These are phyloP conservation scores for Allium sativum DNA, from an alignment of 106 monocot genomes.

Conservation along the genomic window DNA sequence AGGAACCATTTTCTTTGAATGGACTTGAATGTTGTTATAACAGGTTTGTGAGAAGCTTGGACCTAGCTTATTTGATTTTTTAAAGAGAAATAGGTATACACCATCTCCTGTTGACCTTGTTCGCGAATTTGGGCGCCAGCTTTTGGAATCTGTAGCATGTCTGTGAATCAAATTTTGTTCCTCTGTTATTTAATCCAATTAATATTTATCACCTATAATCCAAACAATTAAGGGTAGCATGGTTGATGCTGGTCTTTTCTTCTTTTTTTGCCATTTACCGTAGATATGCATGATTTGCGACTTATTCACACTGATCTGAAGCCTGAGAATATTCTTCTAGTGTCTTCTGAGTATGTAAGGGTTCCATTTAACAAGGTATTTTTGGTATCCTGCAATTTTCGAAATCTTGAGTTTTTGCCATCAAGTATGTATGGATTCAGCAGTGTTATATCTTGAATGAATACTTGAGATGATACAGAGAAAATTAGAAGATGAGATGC, in stretches of 20 bases:
- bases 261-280: constrained; percentile 20
- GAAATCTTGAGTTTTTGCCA: constrained; percentile 30
- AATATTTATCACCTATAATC: constrained; percentile 22
- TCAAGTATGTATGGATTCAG: constrained; percentile 24
- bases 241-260: constrained; percentile 21
- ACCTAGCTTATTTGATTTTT: constrained; percentile 97
- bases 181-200: constrained; percentile 6
- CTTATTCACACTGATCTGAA: constrained; percentile 99
- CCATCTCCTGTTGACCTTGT: constrained; percentile 98
- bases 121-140: constrained; percentile 96
- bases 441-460: constrained; percentile 29
- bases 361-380: constrained; percentile 84
- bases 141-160: constrained; percentile 99
- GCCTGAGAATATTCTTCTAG: constrained; percentile 99
- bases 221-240: constrained; percentile 6
- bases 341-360: constrained; percentile 73
- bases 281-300: constrained; percentile 99
- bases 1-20: constrained; percentile 44
- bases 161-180: constrained; percentile 27
- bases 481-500: constrained; percentile 57
- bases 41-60: constrained; percentile 99
- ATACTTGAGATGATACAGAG: constrained; percentile 65
- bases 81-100: constrained; percentile 94
- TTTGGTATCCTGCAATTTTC: constrained; percentile 24
- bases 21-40: constrained; percentile 55